Percentiles rank a stretch among this genome's conserved stretches.
Conservation (phyloP, 169 alveolate species). For the Plasmodium falciparum region DNA sequence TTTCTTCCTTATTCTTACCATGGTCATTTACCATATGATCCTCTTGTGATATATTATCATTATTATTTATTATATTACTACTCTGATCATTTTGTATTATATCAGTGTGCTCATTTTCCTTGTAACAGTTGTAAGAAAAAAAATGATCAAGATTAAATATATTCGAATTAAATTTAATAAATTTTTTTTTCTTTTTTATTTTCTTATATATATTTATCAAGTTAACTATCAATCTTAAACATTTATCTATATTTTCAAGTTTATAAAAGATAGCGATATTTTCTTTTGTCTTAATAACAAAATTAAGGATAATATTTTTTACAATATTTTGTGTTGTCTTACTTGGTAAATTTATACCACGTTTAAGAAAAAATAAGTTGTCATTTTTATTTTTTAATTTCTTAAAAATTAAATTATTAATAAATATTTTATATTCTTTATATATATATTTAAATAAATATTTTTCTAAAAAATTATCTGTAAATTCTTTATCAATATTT, state of each 20-base stretch:
- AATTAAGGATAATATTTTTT: conserved; percentile 35
- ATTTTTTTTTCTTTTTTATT: conserved; percentile 44
- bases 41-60: background rate
- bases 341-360: conserved; percentile 29
- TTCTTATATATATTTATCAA: conserved; percentile 51
- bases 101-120: background rate
- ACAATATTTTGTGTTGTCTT: conserved; percentile 21
- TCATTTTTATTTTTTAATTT: conserved; percentile 62
- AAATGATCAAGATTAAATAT: conserved; percentile 24
- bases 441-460: conserved; percentile 26
- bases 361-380: conserved; percentile 45
- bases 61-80: background rate
- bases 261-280: conserved; percentile 32
- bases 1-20: background rate
- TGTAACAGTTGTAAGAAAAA: conserved; percentile 24
- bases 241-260: conserved; percentile 39
- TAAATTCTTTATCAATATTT: conserved; percentile 19
- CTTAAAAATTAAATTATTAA: conserved; percentile 63
- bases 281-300: conserved; percentile 69
- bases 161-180: background rate
- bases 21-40: background rate
- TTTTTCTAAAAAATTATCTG: conserved; percentile 48
- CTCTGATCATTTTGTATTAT: background rate
- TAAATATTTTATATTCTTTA: conserved; percentile 58
- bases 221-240: conserved; percentile 28